Base-by-base conservation (phyloP, 371 early-diverging fungal genomes). In the Saksenaea vasiformis region DNA sequence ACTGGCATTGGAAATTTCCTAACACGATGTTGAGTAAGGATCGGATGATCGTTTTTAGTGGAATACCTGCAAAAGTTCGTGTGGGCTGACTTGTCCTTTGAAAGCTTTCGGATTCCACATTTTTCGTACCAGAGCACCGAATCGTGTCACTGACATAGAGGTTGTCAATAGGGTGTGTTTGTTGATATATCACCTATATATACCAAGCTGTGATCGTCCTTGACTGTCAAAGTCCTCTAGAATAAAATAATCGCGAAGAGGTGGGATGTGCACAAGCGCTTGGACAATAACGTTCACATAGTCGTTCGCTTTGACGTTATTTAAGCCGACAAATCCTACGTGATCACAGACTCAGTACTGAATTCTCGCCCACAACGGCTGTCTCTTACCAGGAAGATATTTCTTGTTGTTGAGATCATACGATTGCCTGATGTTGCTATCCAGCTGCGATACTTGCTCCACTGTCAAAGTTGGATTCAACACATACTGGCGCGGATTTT, bases 51-150 rank as follows among this genome's bases (percentile, higher is more conserved):
- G 19, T 27, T 54, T 31, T 38, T 17, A 54, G 15, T 43, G 19
- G 35, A 59, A 53, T 70, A 86, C 90, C 78, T 97, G 97, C 2
- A 97, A 76, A 0, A 98, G 71, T 67, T 99, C 98, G 72, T 99
- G 98, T 5, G 98, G 98, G 72, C 95, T 93, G 47, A 98, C 94
- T 82, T 97, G 98, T 0, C 93, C 93, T 62, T 97, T 97, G 73
- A 97, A 97, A 4, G 95, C 94, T 10, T 85, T 77, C 26, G 95
- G 88, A 70, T 95, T 96, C 97, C 97, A 98, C 69, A 99, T 91
- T 71, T 95, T 96, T 51, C 95, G 87, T 9, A 93, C 76, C 15
- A 98, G 74, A 31, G 90, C 78, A 35, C 94, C 89, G 60, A 97
- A 90, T 59, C 93, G 76, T 60, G 88, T 86, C 0, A 93, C 92